Base-by-base conservation (phyloP, 371 early-diverging fungal species). In the Syncephalastrum racemosum region DNA sequence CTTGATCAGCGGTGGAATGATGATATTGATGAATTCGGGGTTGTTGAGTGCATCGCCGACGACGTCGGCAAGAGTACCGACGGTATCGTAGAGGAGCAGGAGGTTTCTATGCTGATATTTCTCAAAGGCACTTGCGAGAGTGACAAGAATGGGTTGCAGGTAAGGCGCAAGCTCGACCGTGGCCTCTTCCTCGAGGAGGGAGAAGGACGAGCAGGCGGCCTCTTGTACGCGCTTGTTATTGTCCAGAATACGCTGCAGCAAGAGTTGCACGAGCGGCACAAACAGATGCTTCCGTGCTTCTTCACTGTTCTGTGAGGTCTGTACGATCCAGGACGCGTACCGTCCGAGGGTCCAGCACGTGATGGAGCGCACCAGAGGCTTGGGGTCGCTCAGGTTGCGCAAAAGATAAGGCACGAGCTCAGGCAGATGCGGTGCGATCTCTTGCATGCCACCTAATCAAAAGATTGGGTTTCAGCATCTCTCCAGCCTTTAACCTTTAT, bases 331-430 rank as follows among this genome's bases (percentile, higher is more conserved):
- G 53, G 77, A 73, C 15, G 92, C 82, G 67, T 94, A 98, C 46
- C 98, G 87, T 45, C 96, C 91, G 48, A 96, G 79, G 25, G 97
- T 94, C 98, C 98, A 98, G 79, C 97, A 96, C 13, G 97, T 90
- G 66, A 98, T 98, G n/a, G 94, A 90, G 52, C 96, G 88, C 46
- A 97, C 92, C 53, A 96, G 80, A 7, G 94, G 90, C 89, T 92
- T 90, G 50, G 85, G 77, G 68, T 96, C 90, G 52, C 83, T 82
- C 64, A 96, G 76, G 59, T 86, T 87, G 53, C 73, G 73, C 20
- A 95, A 73, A 51, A 98, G 80, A 67, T 88, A 91, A 46, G 95
- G 95, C 13, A 95, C 77, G 46, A 97, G 79, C 25, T 85, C 84
- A 27, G 92, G 89, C 60, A 97, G 74, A 79, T 97, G 94, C 31